phyloP scores from a whole-genome alignment of 257 asterid species.

The Lycium ferocissimum region DNA sequence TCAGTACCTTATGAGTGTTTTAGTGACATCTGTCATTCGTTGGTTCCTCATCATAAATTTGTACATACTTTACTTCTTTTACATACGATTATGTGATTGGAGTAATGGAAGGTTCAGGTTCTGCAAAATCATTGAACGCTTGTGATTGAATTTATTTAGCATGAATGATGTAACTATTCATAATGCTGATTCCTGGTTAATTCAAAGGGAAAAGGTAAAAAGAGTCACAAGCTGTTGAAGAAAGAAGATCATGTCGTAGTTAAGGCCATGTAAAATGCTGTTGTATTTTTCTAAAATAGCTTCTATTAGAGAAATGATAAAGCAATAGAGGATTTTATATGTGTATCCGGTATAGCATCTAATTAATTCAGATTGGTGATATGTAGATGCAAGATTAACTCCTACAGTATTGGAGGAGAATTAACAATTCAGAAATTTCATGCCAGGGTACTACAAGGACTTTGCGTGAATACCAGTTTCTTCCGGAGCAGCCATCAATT shows the following conservation, averaged over 20 bases:
- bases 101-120: not conserved
- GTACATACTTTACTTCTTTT: slow-evolving; percentile 11
- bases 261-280: not conserved
- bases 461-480: slow-evolving; percentile 79
- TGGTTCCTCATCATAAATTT: not conserved
- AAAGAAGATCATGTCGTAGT: not conserved
- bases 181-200: not conserved
- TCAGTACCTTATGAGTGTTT: not conserved
- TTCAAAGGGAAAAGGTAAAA: not conserved
- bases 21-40: not conserved
- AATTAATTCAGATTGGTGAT: not conserved
- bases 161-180: slow-evolving; percentile 12
- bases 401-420: slow-evolving; percentile 27
- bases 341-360: not conserved
- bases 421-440: slow-evolving; percentile 27
- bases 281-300: not conserved
- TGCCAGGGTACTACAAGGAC: slow-evolving; percentile 74
- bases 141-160: slow-evolving; percentile 3
- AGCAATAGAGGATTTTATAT: slow-evolving; percentile 11
- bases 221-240: slow-evolving; percentile 6
- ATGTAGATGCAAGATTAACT: not conserved
- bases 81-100: slow-evolving; percentile 1
- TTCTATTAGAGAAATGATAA: not conserved
- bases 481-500: slow-evolving; percentile 78
- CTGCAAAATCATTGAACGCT: not conserved